These are phyloP conservation scores for Saccharum hybrid DNA, from an alignment of 202 grass and related monocot species.

Conservation along the genomic window DNA sequence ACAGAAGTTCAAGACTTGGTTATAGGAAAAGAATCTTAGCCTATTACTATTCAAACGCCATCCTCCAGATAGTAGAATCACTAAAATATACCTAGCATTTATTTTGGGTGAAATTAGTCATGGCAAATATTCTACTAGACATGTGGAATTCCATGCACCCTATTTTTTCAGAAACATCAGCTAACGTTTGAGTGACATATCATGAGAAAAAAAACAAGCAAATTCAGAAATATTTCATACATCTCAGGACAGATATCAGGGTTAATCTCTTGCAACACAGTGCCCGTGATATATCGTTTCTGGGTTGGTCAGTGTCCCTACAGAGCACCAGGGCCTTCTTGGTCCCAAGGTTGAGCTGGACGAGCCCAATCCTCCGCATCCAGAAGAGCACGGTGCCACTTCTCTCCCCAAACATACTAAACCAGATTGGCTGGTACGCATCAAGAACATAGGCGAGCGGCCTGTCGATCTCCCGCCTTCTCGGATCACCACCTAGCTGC, in stretches of 20 bases:
- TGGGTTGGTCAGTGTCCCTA: too few relatives aligned
- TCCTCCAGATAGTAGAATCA: too few relatives aligned
- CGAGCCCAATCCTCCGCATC: background rate
- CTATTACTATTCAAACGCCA: too few relatives aligned
- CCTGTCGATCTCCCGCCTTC: background rate
- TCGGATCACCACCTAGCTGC: background rate
- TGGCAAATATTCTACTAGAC: too few relatives aligned
- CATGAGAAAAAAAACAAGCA: background rate
- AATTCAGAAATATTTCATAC: conserved; percentile 4
- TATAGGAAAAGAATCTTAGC: too few relatives aligned
- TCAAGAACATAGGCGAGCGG: background rate
- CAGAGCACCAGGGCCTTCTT: background rate
- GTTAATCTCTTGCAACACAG: conserved; percentile 2
- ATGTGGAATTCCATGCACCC: too few relatives aligned
- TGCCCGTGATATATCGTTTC: too few relatives aligned
- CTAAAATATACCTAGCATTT: too few relatives aligned
- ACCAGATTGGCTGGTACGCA: background rate
- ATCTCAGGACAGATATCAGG: background rate
- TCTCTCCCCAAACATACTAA: conserved; percentile 2
- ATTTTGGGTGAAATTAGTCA: too few relatives aligned
- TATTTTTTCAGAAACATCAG: too few relatives aligned
- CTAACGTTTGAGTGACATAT: too few relatives aligned
- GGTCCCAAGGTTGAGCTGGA: background rate
- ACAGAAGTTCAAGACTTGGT: too few relatives aligned
- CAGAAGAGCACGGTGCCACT: conserved; percentile 18